Base-by-base conservation (phyloP, 768 basidiomycete species). In the Pisolithus orientalis region DNA sequence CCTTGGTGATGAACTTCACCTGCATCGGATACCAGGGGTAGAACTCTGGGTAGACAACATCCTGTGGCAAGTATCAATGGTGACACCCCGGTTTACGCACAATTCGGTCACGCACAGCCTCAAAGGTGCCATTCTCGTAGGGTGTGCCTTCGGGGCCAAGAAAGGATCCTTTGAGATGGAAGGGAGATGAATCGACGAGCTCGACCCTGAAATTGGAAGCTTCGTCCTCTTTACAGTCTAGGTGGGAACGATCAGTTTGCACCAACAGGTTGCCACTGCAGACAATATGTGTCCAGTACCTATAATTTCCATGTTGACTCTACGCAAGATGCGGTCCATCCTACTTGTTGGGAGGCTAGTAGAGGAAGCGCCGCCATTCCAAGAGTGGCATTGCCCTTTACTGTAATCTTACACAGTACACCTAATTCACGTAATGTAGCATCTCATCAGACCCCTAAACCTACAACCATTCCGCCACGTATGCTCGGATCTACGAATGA, bases 1-100 rank as follows among this genome's bases (percentile, higher is more conserved):
- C 87, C 69, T 93, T 93, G 38, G 94, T 98, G 56, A 95, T 84
- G 71, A 98, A 97, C 67, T 94, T 94, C 92, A 97, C 95, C 78
- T 97, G 96, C 50, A 94, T 86, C 0, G 95, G 93, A 65, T 92
- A 87, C 68, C 91, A 91, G 16, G 89, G 90, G 65, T 92, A 92
- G 46, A 89, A 82, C 42, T 93, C 90, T 7, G 94, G 94, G 60
- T 95, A 91, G 21, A 86, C 76, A 58, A 97, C 95, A 64, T 97
- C 94, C 90, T 92, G 61, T 34, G 21, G 24, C 21, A 27, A 32
- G 44, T n/a, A 49, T 40, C 46, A 43, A 57, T 39, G 38, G 25
- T 39, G 28, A 49, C 29, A 29, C 45, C 50, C 24, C 7, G 13
- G 32, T 29, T 28, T 14, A 34, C 21, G 51, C 53, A 42, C 59